phyloP scores from a whole-genome alignment of 2,329 filamentous ascomycete genomes.

The Colletotrichum sp. region DNA sequence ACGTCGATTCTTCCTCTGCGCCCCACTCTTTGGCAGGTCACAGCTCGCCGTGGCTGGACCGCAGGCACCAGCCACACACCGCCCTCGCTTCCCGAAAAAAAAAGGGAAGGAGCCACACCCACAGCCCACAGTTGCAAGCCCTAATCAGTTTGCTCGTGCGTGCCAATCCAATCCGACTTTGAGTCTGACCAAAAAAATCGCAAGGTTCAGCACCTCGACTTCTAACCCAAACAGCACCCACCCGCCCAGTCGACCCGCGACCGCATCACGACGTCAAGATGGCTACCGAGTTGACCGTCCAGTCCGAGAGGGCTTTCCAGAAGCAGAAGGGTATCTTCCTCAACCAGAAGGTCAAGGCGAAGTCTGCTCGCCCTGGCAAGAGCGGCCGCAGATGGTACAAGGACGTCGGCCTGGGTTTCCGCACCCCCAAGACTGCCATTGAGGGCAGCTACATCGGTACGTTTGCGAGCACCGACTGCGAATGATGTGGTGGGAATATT shows the following conservation, averaged over 20 bases:
- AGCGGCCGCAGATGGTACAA: constrained; percentile 96
- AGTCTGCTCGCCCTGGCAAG: constrained; percentile 87
- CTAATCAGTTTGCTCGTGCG: neutral
- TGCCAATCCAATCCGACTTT: neutral
- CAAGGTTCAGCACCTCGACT: constrained; percentile 16
- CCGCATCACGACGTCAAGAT: constrained; percentile 57
- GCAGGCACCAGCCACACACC: neutral
- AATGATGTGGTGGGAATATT: neutral
- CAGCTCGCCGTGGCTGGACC: neutral
- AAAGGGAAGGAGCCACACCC: neutral
- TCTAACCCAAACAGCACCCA: constrained; percentile 22
- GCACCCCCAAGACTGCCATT: constrained; percentile 98
- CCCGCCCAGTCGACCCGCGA: constrained; percentile 17
- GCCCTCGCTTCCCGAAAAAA: neutral
- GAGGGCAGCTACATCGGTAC: constrained; percentile 99
- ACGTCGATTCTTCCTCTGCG: neutral
- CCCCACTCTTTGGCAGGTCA: neutral
- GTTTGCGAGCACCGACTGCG: constrained; percentile 44
- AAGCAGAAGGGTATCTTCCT: constrained; percentile 99
- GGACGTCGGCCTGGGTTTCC: constrained; percentile 99
- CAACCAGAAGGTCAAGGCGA: constrained; percentile 92
- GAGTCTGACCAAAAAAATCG: constrained; percentile 1
- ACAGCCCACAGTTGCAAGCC: neutral
- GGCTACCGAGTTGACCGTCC: constrained; percentile 98
- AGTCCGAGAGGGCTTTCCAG: constrained; percentile 99